Evolutionary conservation across 805 yeast species (phyloP).

Genomic region (Wickerhamiella australiensis): DNA sequence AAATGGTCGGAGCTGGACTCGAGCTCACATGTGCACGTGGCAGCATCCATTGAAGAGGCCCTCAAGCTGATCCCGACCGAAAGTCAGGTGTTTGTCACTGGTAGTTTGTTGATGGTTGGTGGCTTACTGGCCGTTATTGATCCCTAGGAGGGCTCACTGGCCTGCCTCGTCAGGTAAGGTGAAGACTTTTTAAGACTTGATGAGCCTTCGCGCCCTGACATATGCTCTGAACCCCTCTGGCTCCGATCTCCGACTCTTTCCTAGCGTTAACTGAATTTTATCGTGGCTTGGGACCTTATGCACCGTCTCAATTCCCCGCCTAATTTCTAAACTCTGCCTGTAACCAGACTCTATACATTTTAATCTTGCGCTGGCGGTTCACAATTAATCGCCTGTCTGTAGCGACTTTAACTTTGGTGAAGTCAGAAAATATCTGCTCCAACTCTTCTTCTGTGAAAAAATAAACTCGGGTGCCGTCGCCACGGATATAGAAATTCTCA

Average conservation of each 20-base stretch:
- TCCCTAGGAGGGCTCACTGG: constrained; percentile 2
- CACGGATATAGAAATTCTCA: constrained; percentile 90
- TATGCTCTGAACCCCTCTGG: too few species aligned
- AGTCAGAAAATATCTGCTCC: constrained; percentile 53
- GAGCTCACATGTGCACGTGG: constrained; percentile 35
- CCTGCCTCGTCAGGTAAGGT: too few species aligned
- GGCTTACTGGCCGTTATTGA: constrained; percentile 83
- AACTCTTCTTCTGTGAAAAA: constrained; percentile 93
- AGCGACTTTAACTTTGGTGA: constrained; percentile 64
- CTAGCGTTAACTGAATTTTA: too few species aligned
- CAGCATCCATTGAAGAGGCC: constrained; percentile 66
- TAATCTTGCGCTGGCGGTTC: constrained; percentile 79
- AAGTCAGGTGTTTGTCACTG: constrained; percentile 75
- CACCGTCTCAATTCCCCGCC: not conserved
- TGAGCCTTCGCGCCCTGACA: too few species aligned
- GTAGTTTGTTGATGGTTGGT: constrained; percentile 89
- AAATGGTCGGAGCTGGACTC: constrained; percentile 49
- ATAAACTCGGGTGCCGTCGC: constrained; percentile 96
- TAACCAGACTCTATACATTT: constrained; percentile 95
- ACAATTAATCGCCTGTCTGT: constrained; percentile 85
- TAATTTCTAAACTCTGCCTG: constrained; percentile 64
- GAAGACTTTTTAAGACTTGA: too few species aligned
- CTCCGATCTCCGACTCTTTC: too few species aligned
- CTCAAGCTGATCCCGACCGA: constrained; percentile 38
- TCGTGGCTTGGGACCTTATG: too few species aligned